A percentile compares a stretch with the other conserved stretches of the same genome.
phyloP scores from a whole-genome alignment of 2,329 filamentous ascomycete genomes.

The Pseudogymnoascus sp. region DNA sequence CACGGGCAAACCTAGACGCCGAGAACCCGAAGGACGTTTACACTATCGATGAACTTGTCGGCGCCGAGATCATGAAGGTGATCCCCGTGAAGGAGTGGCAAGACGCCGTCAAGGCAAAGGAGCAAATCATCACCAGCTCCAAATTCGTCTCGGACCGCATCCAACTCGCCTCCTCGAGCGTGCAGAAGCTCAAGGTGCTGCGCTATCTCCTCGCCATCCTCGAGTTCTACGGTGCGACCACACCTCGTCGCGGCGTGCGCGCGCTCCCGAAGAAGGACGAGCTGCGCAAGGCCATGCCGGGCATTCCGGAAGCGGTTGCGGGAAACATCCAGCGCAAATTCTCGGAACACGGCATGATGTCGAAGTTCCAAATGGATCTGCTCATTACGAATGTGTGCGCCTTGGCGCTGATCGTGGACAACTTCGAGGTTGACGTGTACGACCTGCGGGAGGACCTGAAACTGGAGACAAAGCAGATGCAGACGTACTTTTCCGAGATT shows the following conservation, averaged over 20 bases:
- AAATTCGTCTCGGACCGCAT: conserved; percentile 58
- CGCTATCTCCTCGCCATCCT: conserved; percentile 54
- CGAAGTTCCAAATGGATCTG: conserved; percentile 65
- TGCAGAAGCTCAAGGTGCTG: conserved; percentile 49
- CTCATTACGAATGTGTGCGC: conserved; percentile 67
- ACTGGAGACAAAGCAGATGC: conserved; percentile 63
- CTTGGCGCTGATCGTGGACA: conserved; percentile 63
- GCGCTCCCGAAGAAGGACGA: conserved; percentile 55
- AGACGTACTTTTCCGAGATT: conserved; percentile 67
- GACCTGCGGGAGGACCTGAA: conserved; percentile 65
- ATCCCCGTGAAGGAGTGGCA: conserved; percentile 70
- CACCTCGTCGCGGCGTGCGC: conserved; percentile 38
- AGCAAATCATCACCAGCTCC: conserved; percentile 50
- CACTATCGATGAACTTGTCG: conserved; percentile 57
- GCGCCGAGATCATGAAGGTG: conserved; percentile 56
- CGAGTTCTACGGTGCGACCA: conserved; percentile 43
- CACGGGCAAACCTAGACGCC: conserved; percentile 60
- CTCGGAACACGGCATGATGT: conserved; percentile 54
- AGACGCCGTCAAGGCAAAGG: conserved; percentile 52
- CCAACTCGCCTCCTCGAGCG: conserved; percentile 44
- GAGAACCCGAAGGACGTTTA: conserved; percentile 67
- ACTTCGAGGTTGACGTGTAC: conserved; percentile 64
- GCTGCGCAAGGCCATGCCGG: conserved; percentile 48
- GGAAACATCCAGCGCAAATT: conserved; percentile 65
- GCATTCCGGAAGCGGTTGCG: conserved; percentile 54